Evolutionary conservation across 2,329 filamentous ascomycete genomes (phyloP), one percentile per base, ranked within the genome.

Genomic region (Xylariaceae sp.): DNA sequence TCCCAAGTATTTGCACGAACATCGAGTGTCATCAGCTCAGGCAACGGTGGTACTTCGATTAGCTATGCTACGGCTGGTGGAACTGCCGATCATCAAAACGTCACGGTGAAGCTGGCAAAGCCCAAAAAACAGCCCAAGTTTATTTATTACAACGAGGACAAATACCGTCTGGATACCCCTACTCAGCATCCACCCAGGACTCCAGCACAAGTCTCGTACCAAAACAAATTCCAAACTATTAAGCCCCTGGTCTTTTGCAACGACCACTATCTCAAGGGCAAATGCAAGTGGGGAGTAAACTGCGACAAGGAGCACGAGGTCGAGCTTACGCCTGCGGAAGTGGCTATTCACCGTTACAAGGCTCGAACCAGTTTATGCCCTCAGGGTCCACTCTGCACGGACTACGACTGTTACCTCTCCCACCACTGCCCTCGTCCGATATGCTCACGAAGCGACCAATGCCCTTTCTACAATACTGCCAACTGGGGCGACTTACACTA

Each of bases 271-370:
- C 69, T 73, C 11, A 70, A 71, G 45, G 71, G 71, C 5, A 62
- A 58, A 18, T 73, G 71, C 57, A 68, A 68, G 50, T 69, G 70
- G 63, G 65, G 64, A 34, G 55, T 66, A 13, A 62, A 66, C 51
- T 73, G 71, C 58, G 70, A 73, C 50, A 70, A 72, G 52, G 67
- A 68, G 17, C 71, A 73, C 50, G 67, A 72, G 45, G 62, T 69
- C 9, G 68, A 71, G 44, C 61, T 73, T 60, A 72, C 67, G 1
- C 51, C 59, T 2, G 60, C 66, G 11, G 71, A 73, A 59, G 65
- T 73, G n/a, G 66, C 71, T 48, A 73, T 73, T 42, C 71, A 73
- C 57, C 70, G 71, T 57, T 73, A 73, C 61, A 73, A 73, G 59
- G 71, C 71, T 6, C 66, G 71, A 51, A 73, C 71, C 18, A 73